Percentiles rank a stretch among this genome's conserved stretches.
Evolutionary conservation across 2,329 filamentous ascomycete species (phyloP).

Genomic region (Monilinia fructigena): DNA sequence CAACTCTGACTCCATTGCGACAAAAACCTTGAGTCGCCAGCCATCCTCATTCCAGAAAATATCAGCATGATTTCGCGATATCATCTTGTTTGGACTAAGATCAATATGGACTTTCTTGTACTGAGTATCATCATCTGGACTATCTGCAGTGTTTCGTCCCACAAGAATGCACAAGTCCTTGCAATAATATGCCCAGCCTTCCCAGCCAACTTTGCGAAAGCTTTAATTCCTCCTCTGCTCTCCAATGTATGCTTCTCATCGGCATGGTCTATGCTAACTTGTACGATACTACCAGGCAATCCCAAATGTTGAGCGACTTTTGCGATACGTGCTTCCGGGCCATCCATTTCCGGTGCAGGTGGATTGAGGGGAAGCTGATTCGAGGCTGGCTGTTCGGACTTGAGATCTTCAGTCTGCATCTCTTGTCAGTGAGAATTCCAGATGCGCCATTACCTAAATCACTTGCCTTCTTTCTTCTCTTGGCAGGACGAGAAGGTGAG

Average conservation of each 20-base stretch:
- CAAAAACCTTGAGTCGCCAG: slow-evolving; percentile 86
- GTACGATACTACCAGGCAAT: slow-evolving; percentile 47
- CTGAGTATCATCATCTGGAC: slow-evolving; percentile 40
- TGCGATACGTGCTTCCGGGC: slow-evolving; percentile 47
- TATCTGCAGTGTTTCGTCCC: slow-evolving; percentile 50
- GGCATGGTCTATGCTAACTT: slow-evolving; percentile 61
- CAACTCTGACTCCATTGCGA: slow-evolving; percentile 84
- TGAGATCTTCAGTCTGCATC: slow-evolving; percentile 43
- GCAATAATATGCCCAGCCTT: slow-evolving; percentile 82
- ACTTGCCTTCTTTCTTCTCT: slow-evolving; percentile 62
- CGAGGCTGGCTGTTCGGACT: slow-evolving; percentile 23
- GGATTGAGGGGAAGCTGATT: slow-evolving; percentile 45
- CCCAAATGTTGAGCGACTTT: slow-evolving; percentile 34
- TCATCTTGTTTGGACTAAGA: slow-evolving; percentile 77
- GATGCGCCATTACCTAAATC: slow-evolving; percentile 2
- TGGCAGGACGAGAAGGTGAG: slow-evolving; percentile 60
- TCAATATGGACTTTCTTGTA: slow-evolving; percentile 72
- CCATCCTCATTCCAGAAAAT: slow-evolving; percentile 67
- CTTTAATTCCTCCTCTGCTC: slow-evolving; percentile 59
- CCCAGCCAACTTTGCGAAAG: slow-evolving; percentile 80
- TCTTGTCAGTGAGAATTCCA: slow-evolving; percentile 21
- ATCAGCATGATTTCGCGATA: slow-evolving; percentile 73
- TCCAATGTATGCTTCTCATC: slow-evolving; percentile 63
- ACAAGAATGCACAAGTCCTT: slow-evolving; percentile 74
- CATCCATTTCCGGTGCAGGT: slow-evolving; percentile 43